A percentile compares a stretch with the other conserved stretches of the same genome.
Conservation (phyloP, 495 filamentous ascomycete species). For the Neurospora sublineolata region DNA sequence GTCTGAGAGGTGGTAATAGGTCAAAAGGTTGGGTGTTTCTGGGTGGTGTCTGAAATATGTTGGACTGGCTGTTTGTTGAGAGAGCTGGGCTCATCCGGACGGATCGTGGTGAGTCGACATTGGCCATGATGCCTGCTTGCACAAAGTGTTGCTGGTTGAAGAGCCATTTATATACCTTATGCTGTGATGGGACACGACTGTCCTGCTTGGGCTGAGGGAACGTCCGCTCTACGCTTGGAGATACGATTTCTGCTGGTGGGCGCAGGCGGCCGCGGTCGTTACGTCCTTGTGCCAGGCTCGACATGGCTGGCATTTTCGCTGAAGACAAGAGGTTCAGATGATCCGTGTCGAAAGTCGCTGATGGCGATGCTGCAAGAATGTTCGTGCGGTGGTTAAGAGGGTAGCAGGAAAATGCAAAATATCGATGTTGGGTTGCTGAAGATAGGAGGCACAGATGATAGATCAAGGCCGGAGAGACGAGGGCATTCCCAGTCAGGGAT, state of each 20-base stretch:
- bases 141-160: not conserved
- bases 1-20: not conserved
- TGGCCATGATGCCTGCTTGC: not conserved
- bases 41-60: not conserved
- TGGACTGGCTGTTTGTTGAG: not conserved
- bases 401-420: not conserved
- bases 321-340: not conserved
- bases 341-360: not conserved
- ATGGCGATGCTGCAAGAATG: not conserved
- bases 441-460: not conserved
- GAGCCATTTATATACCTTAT: not conserved
- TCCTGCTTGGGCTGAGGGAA: not conserved
- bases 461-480: not conserved
- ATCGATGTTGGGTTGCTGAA: not conserved
- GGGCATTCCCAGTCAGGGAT: not conserved
- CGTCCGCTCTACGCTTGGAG: not conserved
- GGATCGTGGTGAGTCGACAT: not conserved
- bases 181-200: not conserved
- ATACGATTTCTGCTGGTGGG: not conserved
- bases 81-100: not conserved
- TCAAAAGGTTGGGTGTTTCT: not conserved
- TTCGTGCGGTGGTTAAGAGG: not conserved
- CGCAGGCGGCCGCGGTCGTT: not conserved
- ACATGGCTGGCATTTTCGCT: not conserved
- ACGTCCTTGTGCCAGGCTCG: not conserved